Evolutionary conservation across 495 filamentous ascomycete species (phyloP).

Genomic region (Penicillium longicatenatum): DNA sequence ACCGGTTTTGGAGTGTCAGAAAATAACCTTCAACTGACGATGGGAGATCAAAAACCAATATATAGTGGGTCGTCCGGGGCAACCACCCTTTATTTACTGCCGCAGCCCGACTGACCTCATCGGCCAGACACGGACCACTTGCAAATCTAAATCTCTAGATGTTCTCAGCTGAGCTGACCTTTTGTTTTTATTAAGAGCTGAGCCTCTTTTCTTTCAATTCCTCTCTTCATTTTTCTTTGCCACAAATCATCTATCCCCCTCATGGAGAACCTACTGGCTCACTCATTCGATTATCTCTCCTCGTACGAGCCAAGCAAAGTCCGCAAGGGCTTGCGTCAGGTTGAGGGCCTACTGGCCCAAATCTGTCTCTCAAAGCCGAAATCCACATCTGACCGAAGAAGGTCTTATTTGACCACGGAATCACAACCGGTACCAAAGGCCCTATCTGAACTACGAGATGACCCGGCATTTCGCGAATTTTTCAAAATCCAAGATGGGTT

Average conservation of each 20-base stretch:
- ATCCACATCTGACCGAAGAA: constrained; percentile 43
- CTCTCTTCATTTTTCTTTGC: background rate
- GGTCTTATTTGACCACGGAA: constrained; percentile 39
- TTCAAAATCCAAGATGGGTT: constrained; percentile 96
- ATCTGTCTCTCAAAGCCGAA: constrained; percentile 78
- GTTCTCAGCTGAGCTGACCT: background rate
- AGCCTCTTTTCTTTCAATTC: constrained; percentile 2
- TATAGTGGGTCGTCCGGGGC: constrained; percentile 29
- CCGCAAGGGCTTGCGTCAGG: constrained; percentile 89
- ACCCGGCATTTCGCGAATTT: constrained; percentile 94
- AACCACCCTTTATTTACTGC: constrained; percentile 27
- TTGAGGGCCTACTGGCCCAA: constrained; percentile 93
- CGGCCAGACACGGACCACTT: constrained; percentile 25
- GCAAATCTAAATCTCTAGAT: background rate
- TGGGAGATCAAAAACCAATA: constrained; percentile 6
- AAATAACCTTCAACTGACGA: constrained; percentile 21
- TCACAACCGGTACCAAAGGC: constrained; percentile 59
- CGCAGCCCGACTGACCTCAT: constrained; percentile 30
- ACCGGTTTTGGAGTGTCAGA: constrained; percentile 13
- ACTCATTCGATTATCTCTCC: constrained; percentile 95
- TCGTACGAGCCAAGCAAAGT: constrained; percentile 89
- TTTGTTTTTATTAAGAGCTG: constrained; percentile 6
- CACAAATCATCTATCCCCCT: constrained; percentile 6
- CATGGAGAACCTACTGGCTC: constrained; percentile 91
- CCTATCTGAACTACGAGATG: constrained; percentile 69